These are phyloP conservation scores for Beauveria caledonica DNA, from an alignment of 2,329 filamentous ascomycete genomes.

Conservation along the genomic window DNA sequence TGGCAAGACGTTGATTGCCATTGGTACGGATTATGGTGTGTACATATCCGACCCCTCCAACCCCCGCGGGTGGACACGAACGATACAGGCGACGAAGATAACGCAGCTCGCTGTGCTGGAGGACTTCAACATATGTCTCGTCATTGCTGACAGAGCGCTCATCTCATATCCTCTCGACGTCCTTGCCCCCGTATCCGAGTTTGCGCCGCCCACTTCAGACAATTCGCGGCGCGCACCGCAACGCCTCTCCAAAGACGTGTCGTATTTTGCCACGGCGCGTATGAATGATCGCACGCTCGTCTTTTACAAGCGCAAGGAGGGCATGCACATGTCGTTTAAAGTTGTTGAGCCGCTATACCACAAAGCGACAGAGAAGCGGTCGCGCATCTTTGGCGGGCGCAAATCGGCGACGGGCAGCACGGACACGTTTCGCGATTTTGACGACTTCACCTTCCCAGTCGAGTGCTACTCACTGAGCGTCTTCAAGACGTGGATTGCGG, in stretches of 20 bases:
- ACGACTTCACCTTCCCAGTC: slow-evolving; percentile 95
- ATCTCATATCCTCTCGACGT: slow-evolving; percentile 92
- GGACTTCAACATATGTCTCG: slow-evolving; percentile 85
- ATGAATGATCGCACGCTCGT: slow-evolving; percentile 96
- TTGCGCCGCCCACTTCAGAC: slow-evolving; percentile 56
- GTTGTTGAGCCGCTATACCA: slow-evolving; percentile 94
- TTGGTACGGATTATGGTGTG: slow-evolving; percentile 92
- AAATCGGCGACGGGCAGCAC: slow-evolving; percentile 60
- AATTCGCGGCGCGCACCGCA: slow-evolving; percentile 81
- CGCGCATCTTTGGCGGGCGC: slow-evolving; percentile 55
- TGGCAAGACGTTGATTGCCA: slow-evolving; percentile 80
- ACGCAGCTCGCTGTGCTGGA: slow-evolving; percentile 93
- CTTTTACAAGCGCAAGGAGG: slow-evolving; percentile 95
- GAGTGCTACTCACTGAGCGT: slow-evolving; percentile 94
- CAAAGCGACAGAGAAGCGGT: slow-evolving; percentile 78
- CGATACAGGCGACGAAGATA: slow-evolving; percentile 67
- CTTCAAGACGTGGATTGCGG: slow-evolving; percentile 89
- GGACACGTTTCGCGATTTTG: slow-evolving; percentile 95
- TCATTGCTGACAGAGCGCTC: slow-evolving; percentile 84
- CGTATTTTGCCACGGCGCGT: slow-evolving; percentile 89
- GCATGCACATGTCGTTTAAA: slow-evolving; percentile 88
- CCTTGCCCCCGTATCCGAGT: slow-evolving; percentile 57
- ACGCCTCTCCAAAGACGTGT: slow-evolving; percentile 84
- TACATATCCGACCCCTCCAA: slow-evolving; percentile 84
- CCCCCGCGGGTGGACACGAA: slow-evolving; percentile 83